These are phyloP conservation scores for Blepharisma undulans DNA, from an alignment of 169 alveolate species.

Conservation along the genomic window DNA sequence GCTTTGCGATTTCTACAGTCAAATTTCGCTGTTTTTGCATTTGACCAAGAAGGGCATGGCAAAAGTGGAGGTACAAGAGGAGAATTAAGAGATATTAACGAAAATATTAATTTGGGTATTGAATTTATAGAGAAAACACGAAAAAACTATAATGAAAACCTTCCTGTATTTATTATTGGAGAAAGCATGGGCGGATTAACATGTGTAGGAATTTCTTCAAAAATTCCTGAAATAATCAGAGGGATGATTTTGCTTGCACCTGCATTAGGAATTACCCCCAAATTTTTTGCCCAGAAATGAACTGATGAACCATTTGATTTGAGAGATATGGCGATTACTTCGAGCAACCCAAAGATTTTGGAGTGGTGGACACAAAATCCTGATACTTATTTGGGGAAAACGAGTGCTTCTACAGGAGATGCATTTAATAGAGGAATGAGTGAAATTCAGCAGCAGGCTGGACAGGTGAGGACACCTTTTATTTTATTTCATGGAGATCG, in stretches of 20 bases:
- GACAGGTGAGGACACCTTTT: background rate
- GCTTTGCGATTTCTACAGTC: slow-evolving; percentile 44
- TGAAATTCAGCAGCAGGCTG: no score
- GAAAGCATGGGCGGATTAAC: background rate
- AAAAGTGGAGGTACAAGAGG: slow-evolving; percentile 55
- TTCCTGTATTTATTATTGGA: background rate
- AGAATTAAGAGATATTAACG: background rate
- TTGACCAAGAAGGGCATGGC: slow-evolving; percentile 57
- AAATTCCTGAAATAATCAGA: slow-evolving; percentile 1
- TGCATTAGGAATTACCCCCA: background rate
- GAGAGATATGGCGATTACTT: background rate
- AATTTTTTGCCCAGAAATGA: background rate
- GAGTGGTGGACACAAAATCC: background rate
- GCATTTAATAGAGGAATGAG: background rate
- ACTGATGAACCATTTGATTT: background rate
- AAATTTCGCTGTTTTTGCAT: slow-evolving; percentile 53
- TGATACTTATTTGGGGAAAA: background rate
- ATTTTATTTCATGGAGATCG: background rate
- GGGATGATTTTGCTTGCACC: slow-evolving; percentile 2
- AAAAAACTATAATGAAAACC: background rate
- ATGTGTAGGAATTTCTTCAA: background rate
- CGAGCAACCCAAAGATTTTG: background rate
- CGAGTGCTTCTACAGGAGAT: background rate
- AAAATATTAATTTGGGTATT: slow-evolving; percentile 27
- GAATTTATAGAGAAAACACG: slow-evolving; percentile 29